These are phyloP conservation scores for Diplodia scrobiculata DNA, from an alignment of 2,329 filamentous ascomycete genomes.

Conservation along the genomic window DNA sequence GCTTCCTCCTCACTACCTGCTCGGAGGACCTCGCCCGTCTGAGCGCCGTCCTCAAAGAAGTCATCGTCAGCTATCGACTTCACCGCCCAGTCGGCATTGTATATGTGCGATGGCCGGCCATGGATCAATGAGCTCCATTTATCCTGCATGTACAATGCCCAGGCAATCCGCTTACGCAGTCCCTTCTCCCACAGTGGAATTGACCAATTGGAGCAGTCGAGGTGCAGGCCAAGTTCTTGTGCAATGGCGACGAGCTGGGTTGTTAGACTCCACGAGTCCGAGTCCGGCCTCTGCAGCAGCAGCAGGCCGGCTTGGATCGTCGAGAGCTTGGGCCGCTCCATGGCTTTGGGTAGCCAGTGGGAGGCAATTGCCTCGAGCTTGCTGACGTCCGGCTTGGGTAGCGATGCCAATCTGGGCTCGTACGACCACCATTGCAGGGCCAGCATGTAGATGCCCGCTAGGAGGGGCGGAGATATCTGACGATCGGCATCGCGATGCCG, in stretches of 20 bases:
- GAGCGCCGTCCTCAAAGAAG: conserved; percentile 69
- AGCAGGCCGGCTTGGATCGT: conserved; percentile 77
- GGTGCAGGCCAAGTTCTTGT: conserved; percentile 84
- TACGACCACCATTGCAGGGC: conserved; percentile 88
- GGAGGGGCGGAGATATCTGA: conserved; percentile 73
- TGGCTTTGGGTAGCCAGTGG: conserved; percentile 71
- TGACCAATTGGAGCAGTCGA: conserved; percentile 84
- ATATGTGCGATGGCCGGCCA: conserved; percentile 78
- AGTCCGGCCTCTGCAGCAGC: conserved; percentile 72
- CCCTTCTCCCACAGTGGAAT: conserved; percentile 87
- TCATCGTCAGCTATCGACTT: conserved; percentile 65
- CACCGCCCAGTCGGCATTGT: conserved; percentile 75
- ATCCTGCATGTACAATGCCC: conserved; percentile 93
- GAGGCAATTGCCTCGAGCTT: conserved; percentile 74
- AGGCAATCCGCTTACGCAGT: conserved; percentile 79
- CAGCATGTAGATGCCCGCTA: conserved; percentile 80
- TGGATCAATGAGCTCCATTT: conserved; percentile 87
- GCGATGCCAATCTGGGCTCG: conserved; percentile 64
- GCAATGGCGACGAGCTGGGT: conserved; percentile 83
- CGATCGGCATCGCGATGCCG: conserved; percentile 72
- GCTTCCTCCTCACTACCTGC: conserved; percentile 58
- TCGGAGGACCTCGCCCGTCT: conserved; percentile 44
- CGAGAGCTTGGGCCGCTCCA: conserved; percentile 79
- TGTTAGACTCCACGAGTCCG: conserved; percentile 80
- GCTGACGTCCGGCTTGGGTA: conserved; percentile 69